Base-by-base conservation (phyloP, 768 basidiomycete species). In the Clavulina sp. region DNA sequence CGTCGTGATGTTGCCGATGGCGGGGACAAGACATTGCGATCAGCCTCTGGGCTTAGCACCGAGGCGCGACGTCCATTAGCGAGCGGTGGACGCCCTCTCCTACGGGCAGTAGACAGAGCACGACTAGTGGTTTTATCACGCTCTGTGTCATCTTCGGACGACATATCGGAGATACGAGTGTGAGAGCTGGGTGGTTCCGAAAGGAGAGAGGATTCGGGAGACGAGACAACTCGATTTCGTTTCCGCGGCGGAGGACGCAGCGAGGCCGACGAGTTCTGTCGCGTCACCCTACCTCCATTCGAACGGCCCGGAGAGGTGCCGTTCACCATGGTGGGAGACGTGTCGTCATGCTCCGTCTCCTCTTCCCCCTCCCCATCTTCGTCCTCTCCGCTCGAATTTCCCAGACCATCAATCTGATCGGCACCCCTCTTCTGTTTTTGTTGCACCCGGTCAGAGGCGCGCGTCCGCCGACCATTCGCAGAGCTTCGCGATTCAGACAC, bases 161-260 rank as follows among this genome's bases (percentile, higher is more conserved):
- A n/a, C 34, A 38, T 38, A 19, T 38, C 34, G 34, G 34, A 7
- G 19, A 38, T 38, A 38, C 34, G 7, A 38, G 34, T 38, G 34
- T 13, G 43, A 9, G 18, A n/a, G 23, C 18, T 46, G 9, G 43
- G 9, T 24, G 43, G 30, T 23, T 41, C 29, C 5, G 53, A 31
- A 3, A 30, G 43, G 13, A 34, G 33, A 9, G 33, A 32, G 31
- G 26, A 24, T 31, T 54, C 53, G 16, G 52, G 36, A 7, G 53
- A 54, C 6, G 53, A 50, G 19, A 50, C 28, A 30, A 54, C 43
- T 16, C 53, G 49, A 3, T 31, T 34, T 16, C 53, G 53, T 26
- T 50, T 54, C 16, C 40, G 49, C 4, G 50, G 40, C 24, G 40
- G 18, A 43, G 33, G 24, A 13, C 33, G 29, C 18, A 41, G n/a